phyloP scores from a whole-genome alignment of 2,329 filamentous ascomycete genomes.

The Alternaria longipes region DNA sequence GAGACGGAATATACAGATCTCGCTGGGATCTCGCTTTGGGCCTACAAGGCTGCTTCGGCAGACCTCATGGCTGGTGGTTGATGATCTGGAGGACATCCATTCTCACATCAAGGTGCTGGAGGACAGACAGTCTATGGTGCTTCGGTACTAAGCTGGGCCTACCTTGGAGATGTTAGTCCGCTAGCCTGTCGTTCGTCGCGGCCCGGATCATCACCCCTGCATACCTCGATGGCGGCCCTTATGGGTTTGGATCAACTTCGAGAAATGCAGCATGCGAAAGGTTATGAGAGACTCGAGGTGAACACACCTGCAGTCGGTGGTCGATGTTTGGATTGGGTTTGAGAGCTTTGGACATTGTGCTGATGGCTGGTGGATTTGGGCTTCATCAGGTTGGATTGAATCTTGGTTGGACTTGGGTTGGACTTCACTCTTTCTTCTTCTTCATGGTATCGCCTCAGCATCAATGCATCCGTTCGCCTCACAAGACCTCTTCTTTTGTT shows the following conservation, averaged over 20 bases:
- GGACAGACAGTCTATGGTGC: constrained; percentile 21
- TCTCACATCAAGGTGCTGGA: constrained; percentile 19
- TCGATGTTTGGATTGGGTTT: constrained; percentile 12
- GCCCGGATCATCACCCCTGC: constrained; percentile 8
- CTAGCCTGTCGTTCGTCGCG: not conserved
- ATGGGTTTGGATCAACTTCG: constrained; percentile 19
- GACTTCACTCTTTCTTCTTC: not conserved
- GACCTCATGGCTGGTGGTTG: constrained; percentile 11
- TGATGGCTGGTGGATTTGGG: constrained; percentile 9
- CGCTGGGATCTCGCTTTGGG: constrained; percentile 15
- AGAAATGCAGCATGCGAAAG: constrained; percentile 15
- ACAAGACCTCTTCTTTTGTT: not conserved
- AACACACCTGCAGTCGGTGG: constrained; percentile 7
- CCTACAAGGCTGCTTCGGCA: constrained; percentile 9
- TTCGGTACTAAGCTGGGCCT: constrained; percentile 21
- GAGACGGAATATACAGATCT: constrained; percentile 4
- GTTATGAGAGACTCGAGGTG: constrained; percentile 9
- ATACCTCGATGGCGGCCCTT: constrained; percentile 18
- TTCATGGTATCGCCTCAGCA: constrained; percentile 10
- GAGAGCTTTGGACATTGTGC: constrained; percentile 11
- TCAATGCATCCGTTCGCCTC: constrained; percentile 9
- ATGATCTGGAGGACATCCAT: constrained; percentile 16
- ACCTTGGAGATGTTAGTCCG: constrained; percentile 9
- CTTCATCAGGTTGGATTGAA: not conserved
- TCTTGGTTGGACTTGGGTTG: not conserved